Evolutionary conservation across 129 eudicot genomes (phyloP).

Genomic region (Oenanthe sinensis): DNA sequence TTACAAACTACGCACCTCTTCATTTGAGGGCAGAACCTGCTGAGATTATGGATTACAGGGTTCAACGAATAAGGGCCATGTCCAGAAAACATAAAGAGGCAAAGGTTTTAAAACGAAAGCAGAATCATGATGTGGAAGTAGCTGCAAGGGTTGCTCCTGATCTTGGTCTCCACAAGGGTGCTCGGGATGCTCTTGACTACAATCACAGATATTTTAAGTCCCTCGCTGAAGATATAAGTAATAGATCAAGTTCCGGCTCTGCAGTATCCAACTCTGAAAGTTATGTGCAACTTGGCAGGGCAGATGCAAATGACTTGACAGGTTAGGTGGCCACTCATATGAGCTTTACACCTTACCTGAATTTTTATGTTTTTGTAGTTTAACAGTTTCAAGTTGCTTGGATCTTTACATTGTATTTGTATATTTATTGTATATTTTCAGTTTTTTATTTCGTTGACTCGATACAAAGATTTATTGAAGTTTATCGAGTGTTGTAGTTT

Average conservation of each 20-base stretch:
- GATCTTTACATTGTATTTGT: neutral
- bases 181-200: conserved; percentile 30
- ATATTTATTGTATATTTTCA: neutral
- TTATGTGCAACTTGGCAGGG: conserved; percentile 69
- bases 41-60: conserved; percentile 60
- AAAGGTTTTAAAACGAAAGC: conserved; percentile 65
- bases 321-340: conserved; percentile 33
- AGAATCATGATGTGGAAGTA: conserved; percentile 36
- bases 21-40: conserved; percentile 77
- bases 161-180: conserved; percentile 42
- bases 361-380: neutral
- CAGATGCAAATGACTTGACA: conserved; percentile 88
- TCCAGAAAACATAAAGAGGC: conserved; percentile 69
- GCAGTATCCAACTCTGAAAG: conserved; percentile 96
- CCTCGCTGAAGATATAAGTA: conserved; percentile 77
- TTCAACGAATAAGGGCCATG: conserved; percentile 41
- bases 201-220: conserved; percentile 42
- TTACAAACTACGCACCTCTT: conserved; percentile 82
- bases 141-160: conserved; percentile 33
- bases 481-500: neutral
- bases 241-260: conserved; percentile 94
- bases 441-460: neutral
- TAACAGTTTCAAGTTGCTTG: neutral
- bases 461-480: neutral
- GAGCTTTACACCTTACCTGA: neutral